Evolutionary conservation across 148 eudicot species (phyloP), one percentile per base, ranked within the genome.

Genomic region (Chenopodium berlandieri): DNA sequence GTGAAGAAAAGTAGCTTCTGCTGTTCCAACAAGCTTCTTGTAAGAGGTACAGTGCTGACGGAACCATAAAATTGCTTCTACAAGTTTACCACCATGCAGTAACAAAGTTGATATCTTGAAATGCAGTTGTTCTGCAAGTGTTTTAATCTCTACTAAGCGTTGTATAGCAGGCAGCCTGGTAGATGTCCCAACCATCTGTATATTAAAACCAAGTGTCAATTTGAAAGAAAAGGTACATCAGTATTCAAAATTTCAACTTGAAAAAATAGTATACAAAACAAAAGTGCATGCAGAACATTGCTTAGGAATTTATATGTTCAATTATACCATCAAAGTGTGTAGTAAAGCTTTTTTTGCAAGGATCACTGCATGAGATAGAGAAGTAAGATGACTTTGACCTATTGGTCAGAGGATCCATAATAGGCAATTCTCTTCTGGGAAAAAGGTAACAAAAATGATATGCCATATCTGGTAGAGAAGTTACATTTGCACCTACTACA

Each of bases 131-230:
- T 96, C 99, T 20, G 98, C 98, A 66, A 96, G 87, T 66, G 88
- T 87, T 86, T 96, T 96, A 80, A 96, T 92, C 91, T 94, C 99
- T 76, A 94, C 87, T 86, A 96, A 86, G 63, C 98, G 95, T 76
- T 96, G 99, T 80, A 90, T 87, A 37, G 95, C 89, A 62, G 99
- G 99, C 88, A 96, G 87, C 87, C 95, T 90, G 80, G 98, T 96
- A 75, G 99, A 91, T 83, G 94, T 90, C 82, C 91, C 95, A 76
- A 92, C 88, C 97, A 94, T 91, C 99, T 96, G 93, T 78, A 84
- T 75, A 84, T 83, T 78, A 84, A 77, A 77, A 84, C 75, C 85
- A 82, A 73, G 58, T 52, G 75, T 70, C 90, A 86, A 48, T 75
- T 68, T 47, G 63, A 79, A 84, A 81, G 84, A 75, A 54, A 74